Conservation (phyloP, 1,139 yeast species). For the Sugiyamaella japonica region DNA sequence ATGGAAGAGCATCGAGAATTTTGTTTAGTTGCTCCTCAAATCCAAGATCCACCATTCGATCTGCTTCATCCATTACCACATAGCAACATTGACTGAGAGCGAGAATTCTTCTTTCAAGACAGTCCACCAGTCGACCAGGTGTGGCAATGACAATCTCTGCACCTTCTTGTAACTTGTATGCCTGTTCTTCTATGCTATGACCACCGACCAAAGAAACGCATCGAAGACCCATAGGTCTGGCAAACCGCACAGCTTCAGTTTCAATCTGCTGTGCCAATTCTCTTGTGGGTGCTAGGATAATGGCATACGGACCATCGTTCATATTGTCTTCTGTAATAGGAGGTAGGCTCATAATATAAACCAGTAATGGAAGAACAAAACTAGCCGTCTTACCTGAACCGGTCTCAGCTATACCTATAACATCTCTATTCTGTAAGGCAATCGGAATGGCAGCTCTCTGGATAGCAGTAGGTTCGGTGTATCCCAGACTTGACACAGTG, state of each 20-base stretch:
- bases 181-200: conserved; percentile 75
- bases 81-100: conserved; percentile 63
- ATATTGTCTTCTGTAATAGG: conserved; percentile 43
- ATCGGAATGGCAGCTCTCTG: conserved; percentile 87
- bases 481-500: conserved; percentile 48
- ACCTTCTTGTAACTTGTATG: conserved; percentile 59
- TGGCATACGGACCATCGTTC: conserved; percentile 61
- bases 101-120: conserved; percentile 65
- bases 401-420: conserved; percentile 91
- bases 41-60: conserved; percentile 92
- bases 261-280: conserved; percentile 90
- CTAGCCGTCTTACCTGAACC: conserved; percentile 95
- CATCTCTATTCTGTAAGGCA: conserved; percentile 59
- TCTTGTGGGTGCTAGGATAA: conserved; percentile 87
- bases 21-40: conserved; percentile 76
- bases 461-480: conserved; percentile 75
- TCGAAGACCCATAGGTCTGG: conserved; percentile 46
- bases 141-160: conserved; percentile 88
- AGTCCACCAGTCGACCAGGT: conserved; percentile 86
- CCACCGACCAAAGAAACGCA: conserved; percentile 86
- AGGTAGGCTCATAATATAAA: conserved; percentile 55
- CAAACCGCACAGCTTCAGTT: conserved; percentile 58
- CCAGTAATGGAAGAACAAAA: conserved; percentile 70
- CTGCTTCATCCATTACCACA: conserved; percentile 88
- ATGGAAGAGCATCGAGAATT: conserved; percentile 54